A percentile compares a stretch with the other conserved stretches of the same genome.
Conservation (phyloP, 805 yeast species). For the Citeromyces nyonsensis region DNA sequence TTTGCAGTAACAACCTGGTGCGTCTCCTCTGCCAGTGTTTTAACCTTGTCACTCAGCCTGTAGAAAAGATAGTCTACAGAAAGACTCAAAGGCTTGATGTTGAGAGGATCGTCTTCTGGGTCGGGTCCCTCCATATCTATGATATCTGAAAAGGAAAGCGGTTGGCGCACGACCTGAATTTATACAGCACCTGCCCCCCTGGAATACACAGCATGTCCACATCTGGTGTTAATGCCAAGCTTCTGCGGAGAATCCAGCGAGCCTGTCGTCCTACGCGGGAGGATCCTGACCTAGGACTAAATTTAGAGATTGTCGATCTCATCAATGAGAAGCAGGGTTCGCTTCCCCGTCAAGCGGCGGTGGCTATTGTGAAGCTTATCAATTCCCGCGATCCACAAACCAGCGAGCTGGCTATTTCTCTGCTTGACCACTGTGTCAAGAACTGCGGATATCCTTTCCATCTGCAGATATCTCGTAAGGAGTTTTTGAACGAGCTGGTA, state of each 20-base stretch:
- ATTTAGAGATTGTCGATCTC: conserved; percentile 85
- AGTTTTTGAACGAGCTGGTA: conserved; percentile 85
- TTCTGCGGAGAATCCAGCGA: conserved; percentile 30
- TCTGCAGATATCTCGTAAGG: conserved; percentile 86
- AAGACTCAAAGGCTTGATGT: conserved; percentile 40
- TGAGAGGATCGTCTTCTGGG: conserved; percentile 42
- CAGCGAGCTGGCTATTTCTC: conserved; percentile 55
- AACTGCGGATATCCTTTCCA: conserved; percentile 98
- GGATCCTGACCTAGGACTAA: conserved; percentile 82
- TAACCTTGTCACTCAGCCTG: conserved; percentile 42
- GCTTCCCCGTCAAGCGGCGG: conserved; percentile 85
- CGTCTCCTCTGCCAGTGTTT: conserved; percentile 13
- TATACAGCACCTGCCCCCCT: neutral
- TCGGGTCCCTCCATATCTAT: conserved; percentile 1
- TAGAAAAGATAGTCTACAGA: conserved; percentile 51
- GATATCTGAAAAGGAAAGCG: neutral
- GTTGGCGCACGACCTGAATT: too few species aligned
- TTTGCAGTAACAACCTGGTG: conserved; percentile 10
- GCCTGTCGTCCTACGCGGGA: conserved; percentile 74
- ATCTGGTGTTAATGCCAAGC: conserved; percentile 18
- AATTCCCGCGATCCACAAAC: conserved; percentile 77
- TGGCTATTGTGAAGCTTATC: conserved; percentile 67
- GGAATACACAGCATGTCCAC: conserved; percentile 1
- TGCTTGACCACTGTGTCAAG: conserved; percentile 81
- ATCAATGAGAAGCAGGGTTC: conserved; percentile 87